phyloP scores from a whole-genome alignment of 2,329 filamentous ascomycete species.

The Penicillium sp. region DNA sequence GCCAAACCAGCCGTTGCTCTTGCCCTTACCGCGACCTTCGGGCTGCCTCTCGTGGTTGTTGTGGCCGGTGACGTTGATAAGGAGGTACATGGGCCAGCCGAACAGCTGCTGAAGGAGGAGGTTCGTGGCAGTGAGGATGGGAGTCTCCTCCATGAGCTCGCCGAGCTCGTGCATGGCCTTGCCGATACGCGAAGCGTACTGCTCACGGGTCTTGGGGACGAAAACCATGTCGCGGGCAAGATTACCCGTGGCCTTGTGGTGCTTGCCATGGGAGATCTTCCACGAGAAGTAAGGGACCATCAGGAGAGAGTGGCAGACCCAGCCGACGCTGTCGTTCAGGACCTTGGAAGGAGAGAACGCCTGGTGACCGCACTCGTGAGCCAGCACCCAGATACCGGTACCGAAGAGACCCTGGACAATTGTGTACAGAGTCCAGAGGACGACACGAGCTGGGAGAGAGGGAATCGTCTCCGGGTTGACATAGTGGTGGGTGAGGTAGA shows the following conservation, averaged over 20 bases:
- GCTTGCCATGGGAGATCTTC: conserved; percentile 99
- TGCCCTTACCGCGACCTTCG: conserved; percentile 90
- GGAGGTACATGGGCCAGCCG: conserved; percentile 89
- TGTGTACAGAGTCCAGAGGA: conserved; percentile 64
- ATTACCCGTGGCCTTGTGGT: conserved; percentile 98
- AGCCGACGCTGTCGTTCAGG: conserved; percentile 88
- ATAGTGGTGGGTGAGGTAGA: conserved; percentile 83
- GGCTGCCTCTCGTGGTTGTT: conserved; percentile 85
- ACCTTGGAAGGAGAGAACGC: conserved; percentile 90
- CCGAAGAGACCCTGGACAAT: conserved; percentile 86
- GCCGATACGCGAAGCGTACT: conserved; percentile 72
- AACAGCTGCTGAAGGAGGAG: conserved; percentile 80
- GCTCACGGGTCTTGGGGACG: conserved; percentile 82
- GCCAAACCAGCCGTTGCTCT: conserved; percentile 71
- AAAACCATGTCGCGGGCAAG: conserved; percentile 99
- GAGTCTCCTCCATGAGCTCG: conserved; percentile 92
- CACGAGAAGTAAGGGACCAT: conserved; percentile 98
- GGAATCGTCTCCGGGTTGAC: conserved; percentile 81
- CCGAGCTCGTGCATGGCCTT: conserved; percentile 72
- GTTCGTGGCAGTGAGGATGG: conserved; percentile 69
- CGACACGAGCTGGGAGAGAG: conserved; percentile 61
- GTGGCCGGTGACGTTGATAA: conserved; percentile 93
- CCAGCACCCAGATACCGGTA: conserved; percentile 92
- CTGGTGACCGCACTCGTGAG: conserved; percentile 96
- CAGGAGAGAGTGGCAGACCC: conserved; percentile 81